Base-by-base conservation (phyloP, 768 basidiomycete species). In the Agrocybe pediades region DNA sequence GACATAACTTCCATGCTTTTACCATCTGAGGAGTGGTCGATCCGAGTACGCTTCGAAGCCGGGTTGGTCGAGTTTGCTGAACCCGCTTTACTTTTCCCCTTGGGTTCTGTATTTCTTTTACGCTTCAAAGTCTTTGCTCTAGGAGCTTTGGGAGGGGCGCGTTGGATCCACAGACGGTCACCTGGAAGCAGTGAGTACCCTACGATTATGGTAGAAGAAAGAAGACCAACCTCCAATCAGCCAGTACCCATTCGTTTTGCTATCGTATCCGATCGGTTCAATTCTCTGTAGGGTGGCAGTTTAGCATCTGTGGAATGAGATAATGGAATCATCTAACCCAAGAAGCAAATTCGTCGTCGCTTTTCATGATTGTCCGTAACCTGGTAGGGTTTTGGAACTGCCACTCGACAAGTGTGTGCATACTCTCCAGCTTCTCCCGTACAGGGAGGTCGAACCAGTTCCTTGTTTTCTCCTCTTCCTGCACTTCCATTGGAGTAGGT, bases 121-220 rank as follows among this genome's bases (percentile, higher is more conserved):
- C 76, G 74, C 57, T 77, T 79, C 49, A 68, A 73, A 29, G 54
- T 45, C 24, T 57, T 59, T n/a, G 58, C 36, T 49, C 59, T 65
- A 41, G 72, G 70, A 30, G 74, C 74, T 62, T 76, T 83, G 1
- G 83, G 86, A 9, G 74, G 79, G 25, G 75, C 72, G n/a, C 89
- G 87, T 65, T 94, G 92, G 41, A 92, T 83, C 92, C 92, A 95
- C 20, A 95, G 75, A 20, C 92, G 86, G 63, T 92, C 87, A 50
- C 83, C 90, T 91, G 52, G 16, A 41, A 50, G 51, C 15, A 41
- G 46, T 40, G 49, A 53, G 57, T 42, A 51, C 51, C 54, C 41
- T 40, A 25, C 44, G 49, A 40, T 24, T 51, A 21, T 47, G 23
- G 44, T 41, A 6, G 15, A 40, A 41, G 46, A 13, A 29, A 42